These are phyloP conservation scores for Apiospora rasikravindrae DNA, from an alignment of 2,329 filamentous ascomycete species.

Conservation along the genomic window DNA sequence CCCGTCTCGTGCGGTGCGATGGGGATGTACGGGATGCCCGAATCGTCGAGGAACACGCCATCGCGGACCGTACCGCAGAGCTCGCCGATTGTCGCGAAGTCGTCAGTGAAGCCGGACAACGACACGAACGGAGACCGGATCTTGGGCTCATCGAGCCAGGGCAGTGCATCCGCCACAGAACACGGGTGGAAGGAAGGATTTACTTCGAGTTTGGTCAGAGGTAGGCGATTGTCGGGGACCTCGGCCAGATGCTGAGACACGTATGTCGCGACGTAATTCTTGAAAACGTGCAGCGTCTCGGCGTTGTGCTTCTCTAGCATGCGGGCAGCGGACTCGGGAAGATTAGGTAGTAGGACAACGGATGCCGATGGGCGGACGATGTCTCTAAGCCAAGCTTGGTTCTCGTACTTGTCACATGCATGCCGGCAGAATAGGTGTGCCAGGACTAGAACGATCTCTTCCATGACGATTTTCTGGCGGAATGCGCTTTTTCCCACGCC, in stretches of 20 bases:
- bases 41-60: conserved; percentile 76
- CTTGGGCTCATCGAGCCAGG: conserved; percentile 44
- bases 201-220: conserved; percentile 58
- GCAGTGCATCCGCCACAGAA: conserved; percentile 32
- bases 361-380: conserved; percentile 64
- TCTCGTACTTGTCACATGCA: conserved; percentile 50
- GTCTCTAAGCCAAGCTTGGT: conserved; percentile 52
- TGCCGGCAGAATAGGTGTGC: conserved; percentile 72
- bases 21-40: conserved; percentile 71
- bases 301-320: conserved; percentile 68
- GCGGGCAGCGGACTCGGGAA: conserved; percentile 62
- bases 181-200: conserved; percentile 37
- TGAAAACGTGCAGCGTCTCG: conserved; percentile 69
- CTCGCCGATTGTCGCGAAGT: conserved; percentile 70
- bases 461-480: conserved; percentile 51
- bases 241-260: conserved; percentile 65
- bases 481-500: conserved; percentile 48
- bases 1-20: conserved; percentile 61
- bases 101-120: conserved; percentile 70
- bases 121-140: conserved; percentile 73
- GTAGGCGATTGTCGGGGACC: conserved; percentile 58
- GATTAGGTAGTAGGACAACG: conserved; percentile 65
- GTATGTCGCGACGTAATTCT: conserved; percentile 71
- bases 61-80: conserved; percentile 68
- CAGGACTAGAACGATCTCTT: conserved; percentile 71